Base-by-base conservation (phyloP, 768 basidiomycete genomes). In the Boletus barrowsii region DNA sequence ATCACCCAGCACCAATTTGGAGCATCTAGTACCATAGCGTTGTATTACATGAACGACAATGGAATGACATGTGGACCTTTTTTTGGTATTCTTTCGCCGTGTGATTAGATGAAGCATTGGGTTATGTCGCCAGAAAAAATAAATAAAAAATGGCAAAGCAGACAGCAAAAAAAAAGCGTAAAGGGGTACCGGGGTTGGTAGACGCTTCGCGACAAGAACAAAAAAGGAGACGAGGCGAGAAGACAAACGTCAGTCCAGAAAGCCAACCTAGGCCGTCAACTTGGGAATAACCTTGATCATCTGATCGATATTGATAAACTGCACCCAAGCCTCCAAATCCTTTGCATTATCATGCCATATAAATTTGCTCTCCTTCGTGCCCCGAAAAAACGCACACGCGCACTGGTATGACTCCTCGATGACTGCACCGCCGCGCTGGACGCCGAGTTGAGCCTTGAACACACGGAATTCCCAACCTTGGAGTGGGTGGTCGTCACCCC, bases 381-480 rank as follows among this genome's bases (percentile, higher is more conserved):
- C 86, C 29, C 89, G 76, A 73, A 85, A 91, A 69, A 88, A 90
- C 3, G 88, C 89, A 43, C 80, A 81, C 5, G 84, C 87, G 65
- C 89, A 91, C 65, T 88, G 84, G 62, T 91, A 91, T 42, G 76
- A 70, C 68, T 91, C 87, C 57, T 83, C 78, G 40, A 88, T 72
- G 18, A 68, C 64, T 26, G 76, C 61, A 14, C 79, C 79, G 33
- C 75, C 70, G 9, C 85, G 78, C 13, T 82, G 81, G 3, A 90
- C 84, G 15, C 86, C 88, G 15, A 92, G 78, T 50, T 82, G 81
- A 14, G 87, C 82, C 53, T 79, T 80, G 79, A 88, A 93, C 40
- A 93, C 74, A 9, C 91, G 81, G 70, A 93, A 92, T 67, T 93
- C 91, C 91, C 91, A 93, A 0, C 91, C 91, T 18, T 78, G 75